These are phyloP conservation scores for Rhodotorula sp. DNA, from an alignment of 1,284 basidiomycete species.

Conservation along the genomic window DNA sequence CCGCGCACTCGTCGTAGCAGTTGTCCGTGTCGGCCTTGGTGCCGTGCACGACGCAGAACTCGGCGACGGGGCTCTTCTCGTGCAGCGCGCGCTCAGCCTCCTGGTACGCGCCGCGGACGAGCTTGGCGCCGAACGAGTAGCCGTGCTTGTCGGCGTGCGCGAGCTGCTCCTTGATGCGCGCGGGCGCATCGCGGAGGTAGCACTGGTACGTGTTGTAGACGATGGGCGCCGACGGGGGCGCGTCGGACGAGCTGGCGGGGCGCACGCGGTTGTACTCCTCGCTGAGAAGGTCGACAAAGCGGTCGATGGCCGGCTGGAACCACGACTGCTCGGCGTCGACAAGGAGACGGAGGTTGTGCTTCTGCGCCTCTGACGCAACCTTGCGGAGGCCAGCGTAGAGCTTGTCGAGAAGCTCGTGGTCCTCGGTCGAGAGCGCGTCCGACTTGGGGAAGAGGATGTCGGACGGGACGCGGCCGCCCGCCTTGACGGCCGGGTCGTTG, in stretches of 20 bases:
- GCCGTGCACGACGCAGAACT: conserved; percentile 65
- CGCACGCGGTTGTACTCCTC: conserved; percentile 43
- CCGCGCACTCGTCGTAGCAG: conserved; percentile 72
- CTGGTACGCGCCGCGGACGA: conserved; percentile 93
- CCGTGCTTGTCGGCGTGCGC: conserved; percentile 61
- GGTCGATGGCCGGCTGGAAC: conserved; percentile 45
- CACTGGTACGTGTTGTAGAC: conserved; percentile 47
- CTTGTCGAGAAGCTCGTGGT: conserved; percentile 35
- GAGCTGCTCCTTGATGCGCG: conserved; percentile 22
- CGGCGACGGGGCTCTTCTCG: conserved; percentile 43
- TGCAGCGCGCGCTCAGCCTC: conserved; percentile 63
- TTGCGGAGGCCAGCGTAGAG: conserved; percentile 38
- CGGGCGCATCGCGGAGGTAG: conserved; percentile 38
- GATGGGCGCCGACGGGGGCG: conserved; percentile 31
- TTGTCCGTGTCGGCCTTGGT: conserved; percentile 74
- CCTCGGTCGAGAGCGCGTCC: conserved; percentile 37
- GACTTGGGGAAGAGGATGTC: conserved; percentile 34
- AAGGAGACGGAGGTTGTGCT: conserved; percentile 42
- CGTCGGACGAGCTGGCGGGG: not conserved
- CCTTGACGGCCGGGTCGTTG: conserved; percentile 17
- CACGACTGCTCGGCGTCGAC: conserved; percentile 47
- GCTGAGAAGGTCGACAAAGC: conserved; percentile 39
- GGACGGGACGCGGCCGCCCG: conserved; percentile 17
- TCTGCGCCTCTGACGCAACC: conserved; percentile 33
- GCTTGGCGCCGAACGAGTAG: conserved; percentile 86